phyloP scores from a whole-genome alignment of 2,329 filamentous ascomycete genomes.

The Diaporthe eres region DNA sequence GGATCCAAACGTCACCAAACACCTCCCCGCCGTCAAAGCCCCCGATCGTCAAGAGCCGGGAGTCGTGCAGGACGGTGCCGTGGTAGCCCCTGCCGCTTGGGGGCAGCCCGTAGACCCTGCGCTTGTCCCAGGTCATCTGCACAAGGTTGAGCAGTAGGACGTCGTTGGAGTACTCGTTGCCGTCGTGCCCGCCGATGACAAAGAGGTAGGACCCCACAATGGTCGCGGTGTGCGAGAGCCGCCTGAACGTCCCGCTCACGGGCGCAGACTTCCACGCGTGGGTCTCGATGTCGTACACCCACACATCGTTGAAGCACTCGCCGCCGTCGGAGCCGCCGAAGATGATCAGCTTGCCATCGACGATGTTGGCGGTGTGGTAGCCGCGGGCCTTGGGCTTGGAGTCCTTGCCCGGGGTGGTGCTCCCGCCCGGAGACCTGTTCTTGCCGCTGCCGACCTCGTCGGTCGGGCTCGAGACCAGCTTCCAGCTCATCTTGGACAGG shows the following conservation, averaged over 20 bases:
- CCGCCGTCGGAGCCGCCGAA: conserved; percentile 79
- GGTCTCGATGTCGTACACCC: conserved; percentile 79
- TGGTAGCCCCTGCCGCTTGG: conserved; percentile 78
- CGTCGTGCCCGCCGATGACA: conserved; percentile 79
- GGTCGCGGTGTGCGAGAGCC: conserved; percentile 77
- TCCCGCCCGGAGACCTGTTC: conserved; percentile 45
- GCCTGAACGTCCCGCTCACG: conserved; percentile 73
- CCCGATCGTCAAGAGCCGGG: conserved; percentile 73
- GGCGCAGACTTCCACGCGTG: conserved; percentile 71
- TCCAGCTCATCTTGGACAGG: conserved; percentile 77
- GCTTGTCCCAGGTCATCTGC: conserved; percentile 80
- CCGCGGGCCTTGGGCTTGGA: conserved; percentile 73
- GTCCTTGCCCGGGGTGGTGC: conserved; percentile 49
- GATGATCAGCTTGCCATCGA: conserved; percentile 79
- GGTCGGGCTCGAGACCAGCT: conserved; percentile 67
- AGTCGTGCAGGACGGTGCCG: conserved; percentile 75
- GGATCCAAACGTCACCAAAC: conserved; percentile 76
- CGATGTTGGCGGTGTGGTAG: conserved; percentile 82
- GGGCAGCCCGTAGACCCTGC: conserved; percentile 74
- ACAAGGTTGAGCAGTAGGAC: conserved; percentile 78
- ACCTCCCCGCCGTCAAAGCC: conserved; percentile 78
- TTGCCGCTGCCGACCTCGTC: conserved; percentile 24
- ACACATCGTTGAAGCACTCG: conserved; percentile 81
- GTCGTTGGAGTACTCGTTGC: conserved; percentile 78
- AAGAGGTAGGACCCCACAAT: conserved; percentile 80